Evolutionary conservation across 192 early-diverging fungal species (phyloP).

Genomic region (Entrophospora sp.): DNA sequence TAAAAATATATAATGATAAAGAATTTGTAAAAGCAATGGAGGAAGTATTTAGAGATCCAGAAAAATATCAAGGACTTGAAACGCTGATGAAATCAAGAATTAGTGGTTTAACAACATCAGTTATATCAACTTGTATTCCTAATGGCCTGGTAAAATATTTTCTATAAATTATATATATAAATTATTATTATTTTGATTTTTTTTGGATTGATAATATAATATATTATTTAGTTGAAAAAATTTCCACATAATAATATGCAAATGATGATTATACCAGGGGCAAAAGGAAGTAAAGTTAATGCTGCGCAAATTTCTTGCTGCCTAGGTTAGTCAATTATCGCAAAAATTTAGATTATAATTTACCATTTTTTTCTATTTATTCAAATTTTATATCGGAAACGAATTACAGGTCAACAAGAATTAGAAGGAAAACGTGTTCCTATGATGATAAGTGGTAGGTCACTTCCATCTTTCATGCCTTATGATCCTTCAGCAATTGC

Average conservation of each 20-base stretch:
- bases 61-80: conserved; percentile 84
- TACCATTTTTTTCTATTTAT: background rate
- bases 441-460: conserved; percentile 95
- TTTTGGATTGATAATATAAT: background rate
- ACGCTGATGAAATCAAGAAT: conserved; percentile 75
- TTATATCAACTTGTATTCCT: conserved; percentile 72
- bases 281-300: conserved; percentile 95
- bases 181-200: background rate
- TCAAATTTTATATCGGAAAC: background rate
- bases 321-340: conserved; percentile 39
- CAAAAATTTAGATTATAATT: background rate
- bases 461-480: conserved; percentile 86
- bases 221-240: conserved; percentile 37
- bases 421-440: conserved; percentile 97
- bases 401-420: conserved; percentile 77
- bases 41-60: conserved; percentile 73
- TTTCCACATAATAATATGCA: conserved; percentile 99
- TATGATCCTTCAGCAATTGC: conserved; percentile 85
- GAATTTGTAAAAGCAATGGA: conserved; percentile 74
- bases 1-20: background rate
- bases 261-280: conserved; percentile 97
- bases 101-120: conserved; percentile 71
- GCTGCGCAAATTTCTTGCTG: conserved; percentile 95
- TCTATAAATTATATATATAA: background rate
- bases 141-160: conserved; percentile 39